Percentiles rank a stretch among this genome's conserved stretches.
These are phyloP conservation scores for Tuber magnatum DNA, from an alignment of 495 filamentous ascomycete species.

Conservation along the genomic window DNA sequence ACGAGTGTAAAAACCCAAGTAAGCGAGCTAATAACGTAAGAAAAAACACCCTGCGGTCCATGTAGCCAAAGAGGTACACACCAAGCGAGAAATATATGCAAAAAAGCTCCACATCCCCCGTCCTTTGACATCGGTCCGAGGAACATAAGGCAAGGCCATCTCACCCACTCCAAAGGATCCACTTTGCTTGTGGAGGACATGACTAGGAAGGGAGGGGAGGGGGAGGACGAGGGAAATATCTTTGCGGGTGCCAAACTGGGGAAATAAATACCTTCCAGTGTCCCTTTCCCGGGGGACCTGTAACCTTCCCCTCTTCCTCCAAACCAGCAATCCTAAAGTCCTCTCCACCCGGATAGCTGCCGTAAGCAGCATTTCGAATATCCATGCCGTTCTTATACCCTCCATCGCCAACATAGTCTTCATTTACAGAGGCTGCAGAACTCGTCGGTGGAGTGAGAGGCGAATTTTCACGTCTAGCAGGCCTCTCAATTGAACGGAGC, in stretches of 20 bases:
- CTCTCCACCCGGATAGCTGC: constrained; percentile 1
- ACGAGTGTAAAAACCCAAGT: constrained; percentile 25
- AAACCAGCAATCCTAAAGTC: constrained; percentile 16
- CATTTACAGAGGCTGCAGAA: constrained; percentile 33
- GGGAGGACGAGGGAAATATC: neutral
- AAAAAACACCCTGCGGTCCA: constrained; percentile 18
- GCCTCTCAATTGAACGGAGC: constrained; percentile 59
- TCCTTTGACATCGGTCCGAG: neutral
- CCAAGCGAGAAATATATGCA: neutral
- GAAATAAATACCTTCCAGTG: constrained; percentile 63
- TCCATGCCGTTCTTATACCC: constrained; percentile 30
- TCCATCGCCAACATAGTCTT: constrained; percentile 29
- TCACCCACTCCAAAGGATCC: constrained; percentile 11
- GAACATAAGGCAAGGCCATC: neutral
- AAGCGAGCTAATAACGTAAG: constrained; percentile 27
- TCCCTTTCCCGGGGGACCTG: constrained; percentile 55
- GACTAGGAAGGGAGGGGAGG: constrained; percentile 12
- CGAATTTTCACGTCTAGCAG: constrained; percentile 45
- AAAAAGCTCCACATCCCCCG: neutral
- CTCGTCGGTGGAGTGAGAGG: constrained; percentile 29
- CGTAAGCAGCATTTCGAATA: constrained; percentile 29
- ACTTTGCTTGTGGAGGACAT: constrained; percentile 14
- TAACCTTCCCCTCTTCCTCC: constrained; percentile 48
- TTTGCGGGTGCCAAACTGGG: neutral
- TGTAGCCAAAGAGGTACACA: neutral